phyloP scores from a whole-genome alignment of 352 stramenopile species.

The Stramenopiles sp. region DNA sequence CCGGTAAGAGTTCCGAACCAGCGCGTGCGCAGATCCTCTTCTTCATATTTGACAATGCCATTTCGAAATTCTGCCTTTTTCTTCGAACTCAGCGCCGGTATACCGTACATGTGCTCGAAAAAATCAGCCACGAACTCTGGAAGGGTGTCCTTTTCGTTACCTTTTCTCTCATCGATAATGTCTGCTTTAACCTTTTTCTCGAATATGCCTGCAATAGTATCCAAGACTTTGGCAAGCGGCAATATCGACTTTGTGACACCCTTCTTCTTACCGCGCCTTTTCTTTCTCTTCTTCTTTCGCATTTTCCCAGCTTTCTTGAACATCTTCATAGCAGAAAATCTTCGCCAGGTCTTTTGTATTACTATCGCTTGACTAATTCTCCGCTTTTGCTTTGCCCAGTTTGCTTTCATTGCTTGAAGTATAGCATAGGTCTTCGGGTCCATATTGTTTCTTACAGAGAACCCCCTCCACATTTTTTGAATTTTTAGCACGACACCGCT shows the following conservation, averaged over 20 bases:
- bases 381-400: too few relatives aligned
- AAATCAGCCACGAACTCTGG: neutral
- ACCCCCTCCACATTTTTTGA: too few relatives aligned
- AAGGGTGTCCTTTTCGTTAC: neutral
- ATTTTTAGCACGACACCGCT: too few relatives aligned
- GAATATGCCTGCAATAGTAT: neutral
- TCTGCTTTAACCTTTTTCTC: slow-evolving; percentile 4
- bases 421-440: too few relatives aligned
- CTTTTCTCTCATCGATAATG: neutral
- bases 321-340: too few relatives aligned
- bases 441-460: too few relatives aligned
- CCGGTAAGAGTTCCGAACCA: neutral
- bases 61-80: neutral
- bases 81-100: neutral
- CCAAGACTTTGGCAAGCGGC: neutral
- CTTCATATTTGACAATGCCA: neutral
- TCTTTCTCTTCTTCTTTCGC: too few relatives aligned
- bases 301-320: too few relatives aligned
- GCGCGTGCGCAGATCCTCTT: neutral
- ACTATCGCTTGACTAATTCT: too few relatives aligned
- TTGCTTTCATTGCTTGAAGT: too few relatives aligned
- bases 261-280: neutral
- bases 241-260: too few relatives aligned
- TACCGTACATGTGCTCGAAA: neutral
- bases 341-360: too few relatives aligned